Evolutionary conservation across 2,329 filamentous ascomycete genomes (phyloP).

Genomic region (Xylaria sp.): DNA sequence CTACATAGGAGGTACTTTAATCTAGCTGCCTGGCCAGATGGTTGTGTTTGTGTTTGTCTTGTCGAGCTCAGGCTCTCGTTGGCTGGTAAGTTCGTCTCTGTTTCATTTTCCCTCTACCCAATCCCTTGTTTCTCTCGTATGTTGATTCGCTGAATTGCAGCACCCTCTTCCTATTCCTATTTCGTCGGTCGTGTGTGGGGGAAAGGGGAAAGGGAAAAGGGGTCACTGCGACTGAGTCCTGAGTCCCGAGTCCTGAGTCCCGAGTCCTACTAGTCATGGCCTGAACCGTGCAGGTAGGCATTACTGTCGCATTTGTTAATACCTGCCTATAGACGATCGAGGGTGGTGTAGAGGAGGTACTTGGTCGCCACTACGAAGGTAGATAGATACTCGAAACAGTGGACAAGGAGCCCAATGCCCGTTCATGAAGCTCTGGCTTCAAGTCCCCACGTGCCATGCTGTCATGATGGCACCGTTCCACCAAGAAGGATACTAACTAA

Average conservation of each 20-base stretch:
- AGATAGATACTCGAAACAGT: background rate
- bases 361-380: background rate
- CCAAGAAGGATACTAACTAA: background rate
- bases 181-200: conserved; percentile 21
- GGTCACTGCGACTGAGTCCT: no score
- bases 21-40: background rate
- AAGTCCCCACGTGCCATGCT: conserved; percentile 29
- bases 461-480: conserved; percentile 1
- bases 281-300: background rate
- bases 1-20: background rate
- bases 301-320: background rate
- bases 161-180: conserved; percentile 7
- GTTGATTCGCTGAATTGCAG: conserved; percentile 15
- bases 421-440: background rate
- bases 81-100: conserved; percentile 1
- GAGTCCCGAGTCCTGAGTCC: no score
- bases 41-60: conserved; percentile 1
- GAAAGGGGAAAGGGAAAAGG: background rate
- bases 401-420: background rate
- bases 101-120: background rate
- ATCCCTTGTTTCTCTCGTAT: conserved; percentile 21
- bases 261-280: background rate
- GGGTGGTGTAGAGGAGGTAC: background rate
- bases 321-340: background rate
- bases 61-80: background rate